Evolutionary conservation across 768 basidiomycete species (phyloP), one percentile per base, ranked within the genome.

Genomic region (Boletus subcaerulescens): DNA sequence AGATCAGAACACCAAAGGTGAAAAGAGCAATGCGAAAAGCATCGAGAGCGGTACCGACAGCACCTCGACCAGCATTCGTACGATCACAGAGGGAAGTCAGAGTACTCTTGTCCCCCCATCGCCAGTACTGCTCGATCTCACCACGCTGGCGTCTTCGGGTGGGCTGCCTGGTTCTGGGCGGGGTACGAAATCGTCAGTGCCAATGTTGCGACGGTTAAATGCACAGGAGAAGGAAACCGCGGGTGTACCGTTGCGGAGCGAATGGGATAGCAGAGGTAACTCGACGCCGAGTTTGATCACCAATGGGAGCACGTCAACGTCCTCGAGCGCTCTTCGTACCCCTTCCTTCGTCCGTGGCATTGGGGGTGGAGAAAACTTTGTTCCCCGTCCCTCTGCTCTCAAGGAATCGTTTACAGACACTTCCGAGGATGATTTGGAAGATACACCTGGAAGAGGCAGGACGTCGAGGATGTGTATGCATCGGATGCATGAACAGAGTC

Each of bases 201-300:
- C 62, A 3, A 61, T 67, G 61, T 17, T 65, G 49, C 58, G 61
- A 20, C 58, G 61, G 43, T 17, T 65, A 41, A 58, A 46, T 45
- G 51, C 50, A 11, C 66, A 55, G 43, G 60, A 51, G n/a, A 48
- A 44, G 45, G 51, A 39, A 6, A 39, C 50, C 3, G 41, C 22
- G 11, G 47, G 53, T 17, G n/a, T 29, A 4, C 45, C 47, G 9
- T 42, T 36, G 15, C 55, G 13, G 24, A 46, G n/a, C 38, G 45
- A 33, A 11, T 55, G 45, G 53, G 51, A 60, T 1, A n/a, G 31
- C 0, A 38, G 17, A 3, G 39, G 48, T 0, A 49, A 35, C 22
- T 67, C 66, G 31, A 68, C 64, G 10, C 66, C 66, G 3, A 67
- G 66, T 50, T 47, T 67, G 42, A 26, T 56, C 24, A 61, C 66